These are phyloP conservation scores for Penicillium atrosanguineum DNA, from an alignment of 495 filamentous ascomycete species.

Conservation along the genomic window DNA sequence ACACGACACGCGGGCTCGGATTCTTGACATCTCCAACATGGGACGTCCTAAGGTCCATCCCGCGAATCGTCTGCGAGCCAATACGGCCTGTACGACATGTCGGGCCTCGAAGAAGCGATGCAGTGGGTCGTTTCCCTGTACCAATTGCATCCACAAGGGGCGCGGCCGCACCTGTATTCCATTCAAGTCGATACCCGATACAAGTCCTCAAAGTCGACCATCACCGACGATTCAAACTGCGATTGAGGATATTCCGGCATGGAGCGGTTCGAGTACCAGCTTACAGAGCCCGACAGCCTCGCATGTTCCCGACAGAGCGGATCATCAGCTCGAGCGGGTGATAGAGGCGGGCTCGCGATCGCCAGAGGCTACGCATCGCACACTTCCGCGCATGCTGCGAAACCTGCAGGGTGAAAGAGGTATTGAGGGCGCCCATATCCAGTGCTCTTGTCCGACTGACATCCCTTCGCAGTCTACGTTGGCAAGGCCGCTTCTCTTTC, in stretches of 20 bases:
- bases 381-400: constrained; percentile 38
- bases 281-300: constrained; percentile 4
- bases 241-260: not conserved
- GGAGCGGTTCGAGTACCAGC: not conserved
- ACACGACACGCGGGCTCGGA: constrained; percentile 1
- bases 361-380: constrained; percentile 35
- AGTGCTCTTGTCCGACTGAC: not conserved
- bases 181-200: constrained; percentile 20
- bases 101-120: constrained; percentile 41
- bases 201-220: not conserved
- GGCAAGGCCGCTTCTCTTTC: constrained; percentile 42
- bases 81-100: constrained; percentile 37
- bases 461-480: constrained; percentile 29
- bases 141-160: constrained; percentile 34
- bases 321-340: constrained; percentile 1
- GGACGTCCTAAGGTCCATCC: constrained; percentile 39
- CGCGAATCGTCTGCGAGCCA: constrained; percentile 34
- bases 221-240: not conserved
- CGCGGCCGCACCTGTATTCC: constrained; percentile 32
- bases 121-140: constrained; percentile 39
- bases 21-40: constrained; percentile 24
- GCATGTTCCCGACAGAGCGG: constrained; percentile 2
- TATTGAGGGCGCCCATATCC: constrained; percentile 2
- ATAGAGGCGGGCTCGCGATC: constrained; percentile 20
- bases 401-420: constrained; percentile 39